Percentiles rank a stretch among this genome's conserved stretches.
Evolutionary conservation across 176 grass and related monocot species (phyloP).

Genomic region (Elymus sibiricus): DNA sequence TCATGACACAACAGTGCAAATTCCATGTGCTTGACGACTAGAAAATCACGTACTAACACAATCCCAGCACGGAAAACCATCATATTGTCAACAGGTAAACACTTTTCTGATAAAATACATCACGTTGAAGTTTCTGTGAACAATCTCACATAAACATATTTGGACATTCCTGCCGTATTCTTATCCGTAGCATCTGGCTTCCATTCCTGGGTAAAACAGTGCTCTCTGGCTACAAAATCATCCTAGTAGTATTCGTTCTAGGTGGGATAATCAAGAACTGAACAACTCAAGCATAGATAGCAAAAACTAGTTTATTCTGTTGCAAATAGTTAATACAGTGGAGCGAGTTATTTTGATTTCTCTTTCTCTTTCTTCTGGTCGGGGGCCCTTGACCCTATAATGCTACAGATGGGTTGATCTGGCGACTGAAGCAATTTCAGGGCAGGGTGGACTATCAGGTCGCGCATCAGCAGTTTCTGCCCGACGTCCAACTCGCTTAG

Average conservation of each 20-base stretch:
- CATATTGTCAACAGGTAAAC: background rate
- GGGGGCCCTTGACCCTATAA: slow-evolving; percentile 71
- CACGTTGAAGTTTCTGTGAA: slow-evolving; percentile 4
- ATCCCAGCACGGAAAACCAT: background rate
- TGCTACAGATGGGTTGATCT: slow-evolving; percentile 79
- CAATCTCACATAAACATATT: background rate
- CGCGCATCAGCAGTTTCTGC: slow-evolving; percentile 70
- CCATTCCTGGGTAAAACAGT: slow-evolving; percentile 12
- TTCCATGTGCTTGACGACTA: background rate
- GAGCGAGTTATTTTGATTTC: slow-evolving; percentile 57
- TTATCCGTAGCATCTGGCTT: slow-evolving; percentile 13
- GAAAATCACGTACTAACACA: no score
- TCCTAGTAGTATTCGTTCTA: background rate
- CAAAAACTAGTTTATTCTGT: slow-evolving; percentile 26
- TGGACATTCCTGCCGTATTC: background rate
- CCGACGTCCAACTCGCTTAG: slow-evolving; percentile 83
- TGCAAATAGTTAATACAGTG: background rate
- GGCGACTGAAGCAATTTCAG: slow-evolving; percentile 64
- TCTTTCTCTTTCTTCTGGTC: slow-evolving; percentile 43
- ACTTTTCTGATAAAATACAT: background rate
- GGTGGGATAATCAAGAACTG: slow-evolving; percentile 13
- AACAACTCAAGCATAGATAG: slow-evolving; percentile 3
- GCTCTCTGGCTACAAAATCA: slow-evolving; percentile 16
- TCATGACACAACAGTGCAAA: background rate
- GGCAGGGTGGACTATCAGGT: slow-evolving; percentile 83